phyloP scores from a whole-genome alignment of 768 basidiomycete species.

The Lentinus brumalis region DNA sequence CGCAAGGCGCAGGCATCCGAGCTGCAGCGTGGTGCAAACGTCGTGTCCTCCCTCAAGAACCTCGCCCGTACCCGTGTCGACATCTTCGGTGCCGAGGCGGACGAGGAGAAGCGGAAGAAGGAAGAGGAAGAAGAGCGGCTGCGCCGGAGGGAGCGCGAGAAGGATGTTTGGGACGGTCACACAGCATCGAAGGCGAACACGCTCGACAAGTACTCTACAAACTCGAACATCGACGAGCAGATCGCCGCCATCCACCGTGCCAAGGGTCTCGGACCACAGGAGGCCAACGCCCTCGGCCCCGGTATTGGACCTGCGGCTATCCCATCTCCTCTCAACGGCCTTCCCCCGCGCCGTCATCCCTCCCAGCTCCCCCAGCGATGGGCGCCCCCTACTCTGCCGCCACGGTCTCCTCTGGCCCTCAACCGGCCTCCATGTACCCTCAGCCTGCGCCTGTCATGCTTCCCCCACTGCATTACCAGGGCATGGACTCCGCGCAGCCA shows the following conservation, averaged over 20 bases:
- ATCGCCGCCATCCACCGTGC: conserved; percentile 95
- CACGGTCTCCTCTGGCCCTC: conserved; percentile 88
- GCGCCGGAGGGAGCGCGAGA: conserved; percentile 86
- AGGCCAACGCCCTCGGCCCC: conserved; percentile 78
- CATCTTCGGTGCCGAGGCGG: conserved; percentile 93
- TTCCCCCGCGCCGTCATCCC: conserved; percentile 73
- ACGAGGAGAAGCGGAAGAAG: conserved; percentile 84
- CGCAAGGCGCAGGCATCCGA: conserved; percentile 90
- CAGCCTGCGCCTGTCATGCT: conserved; percentile 75
- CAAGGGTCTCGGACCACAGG: conserved; percentile 86
- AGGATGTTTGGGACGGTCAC: conserved; percentile 98
- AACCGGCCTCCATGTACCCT: conserved; percentile 75
- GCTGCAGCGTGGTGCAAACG: conserved; percentile 88
- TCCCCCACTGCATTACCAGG: conserved; percentile 84
- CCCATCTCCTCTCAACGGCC: conserved; percentile 59
- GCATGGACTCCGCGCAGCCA: conserved; percentile 71
- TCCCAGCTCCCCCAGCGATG: conserved; percentile 64
- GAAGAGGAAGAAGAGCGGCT: conserved; percentile 87
- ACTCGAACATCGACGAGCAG: conserved; percentile 96
- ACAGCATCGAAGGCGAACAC: conserved; percentile 92
- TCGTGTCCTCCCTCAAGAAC: conserved; percentile 89
- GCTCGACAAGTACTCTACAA: conserved; percentile 89
- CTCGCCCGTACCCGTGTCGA: conserved; percentile 96
- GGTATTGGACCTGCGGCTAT: conserved; percentile 84
- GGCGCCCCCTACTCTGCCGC: conserved; percentile 71